Base-by-base conservation (phyloP, 1,284 basidiomycete species). In the Irpex sp. region DNA sequence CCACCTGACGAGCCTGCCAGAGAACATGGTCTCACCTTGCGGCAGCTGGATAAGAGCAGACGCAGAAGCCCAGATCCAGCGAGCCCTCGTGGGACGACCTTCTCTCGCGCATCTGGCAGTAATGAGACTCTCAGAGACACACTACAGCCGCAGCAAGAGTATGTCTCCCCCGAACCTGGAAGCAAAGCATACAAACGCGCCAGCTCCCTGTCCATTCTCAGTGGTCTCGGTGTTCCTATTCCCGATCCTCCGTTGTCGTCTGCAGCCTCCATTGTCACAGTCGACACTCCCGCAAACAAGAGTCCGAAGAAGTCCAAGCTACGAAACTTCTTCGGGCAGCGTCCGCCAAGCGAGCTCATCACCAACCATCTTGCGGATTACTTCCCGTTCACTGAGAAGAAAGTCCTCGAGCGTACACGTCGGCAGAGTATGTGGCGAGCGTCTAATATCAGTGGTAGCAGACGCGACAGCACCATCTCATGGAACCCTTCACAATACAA, bases 241-340 rank as follows among this genome's bases (percentile, higher is more conserved):
- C 86, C 85, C 1, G 88, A 90, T 69, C 84, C 82, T 61, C 80
- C 83, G 0, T 78, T 88, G 35, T 17, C 51, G 1, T 55, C 56
- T 5, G 13, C 59, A 9, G 85, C 87, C 58, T 72, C 62, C 7
- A 54, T 69, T 39, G 59, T 68, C 62, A 69, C 57, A 15, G 63
- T 68, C 19, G 68, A 43, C 9, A 54, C 68, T 47, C 59, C 68
- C 62, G 69, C 57, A 15, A 63, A 68, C 21, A 68, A 66, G 33
- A 71, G 69, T 55, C 73, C 72, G 19, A 72, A 73, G 61, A 87
- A 85, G 68, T 79, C 80, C 36, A 92, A 90, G 74, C 79, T 98
- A 65, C 94, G 95, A 76, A 97, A 96, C 81, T 99, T 99, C 82
- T 97, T 98, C 70, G 97, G 97, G 8, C 97, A 98, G 72, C 91